Evolutionary conservation across 805 yeast genomes (phyloP).

Genomic region (Dipodascopsis tothii): DNA sequence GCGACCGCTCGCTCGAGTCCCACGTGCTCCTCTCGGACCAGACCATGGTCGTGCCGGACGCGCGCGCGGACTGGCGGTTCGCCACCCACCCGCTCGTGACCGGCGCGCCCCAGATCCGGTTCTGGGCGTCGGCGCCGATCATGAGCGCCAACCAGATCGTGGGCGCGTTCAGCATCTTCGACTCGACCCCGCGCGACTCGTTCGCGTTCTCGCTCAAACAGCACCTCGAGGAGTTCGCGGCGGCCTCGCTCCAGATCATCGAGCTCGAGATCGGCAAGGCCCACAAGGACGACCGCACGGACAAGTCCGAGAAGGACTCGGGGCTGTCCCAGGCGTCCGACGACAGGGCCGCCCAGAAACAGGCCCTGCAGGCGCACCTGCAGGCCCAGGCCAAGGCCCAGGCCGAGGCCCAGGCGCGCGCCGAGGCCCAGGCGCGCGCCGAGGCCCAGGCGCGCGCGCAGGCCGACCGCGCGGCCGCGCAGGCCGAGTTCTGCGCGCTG

Average conservation of each 20-base stretch:
- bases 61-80: conserved; percentile 66
- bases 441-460: too few species aligned
- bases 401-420: too few species aligned
- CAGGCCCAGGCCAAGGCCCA: too few species aligned
- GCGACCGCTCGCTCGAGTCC: conserved; percentile 55
- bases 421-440: too few species aligned
- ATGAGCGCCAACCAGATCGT: conserved; percentile 5
- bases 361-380: too few species aligned
- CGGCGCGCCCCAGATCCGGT: conserved; percentile 51
- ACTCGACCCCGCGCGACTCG: conserved; percentile 5
- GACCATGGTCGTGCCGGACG: conserved; percentile 50
- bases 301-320: too few species aligned
- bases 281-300: too few species aligned
- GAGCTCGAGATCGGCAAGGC: conserved; percentile 1
- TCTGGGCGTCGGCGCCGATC: conserved; percentile 59
- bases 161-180: conserved; percentile 16
- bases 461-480: too few species aligned
- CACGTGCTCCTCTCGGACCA: conserved; percentile 58
- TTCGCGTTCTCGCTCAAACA: conserved; percentile 1
- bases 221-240: conserved; percentile 9
- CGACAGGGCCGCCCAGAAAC: too few species aligned
- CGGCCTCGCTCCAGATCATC: neutral
- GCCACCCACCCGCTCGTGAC: conserved; percentile 54
- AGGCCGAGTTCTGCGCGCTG: too few species aligned
- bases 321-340: too few species aligned